Percentiles rank a stretch among this genome's conserved stretches.
Evolutionary conservation across 352 stramenopile genomes (phyloP).

Genomic region (Globisporangium irregulare): DNA sequence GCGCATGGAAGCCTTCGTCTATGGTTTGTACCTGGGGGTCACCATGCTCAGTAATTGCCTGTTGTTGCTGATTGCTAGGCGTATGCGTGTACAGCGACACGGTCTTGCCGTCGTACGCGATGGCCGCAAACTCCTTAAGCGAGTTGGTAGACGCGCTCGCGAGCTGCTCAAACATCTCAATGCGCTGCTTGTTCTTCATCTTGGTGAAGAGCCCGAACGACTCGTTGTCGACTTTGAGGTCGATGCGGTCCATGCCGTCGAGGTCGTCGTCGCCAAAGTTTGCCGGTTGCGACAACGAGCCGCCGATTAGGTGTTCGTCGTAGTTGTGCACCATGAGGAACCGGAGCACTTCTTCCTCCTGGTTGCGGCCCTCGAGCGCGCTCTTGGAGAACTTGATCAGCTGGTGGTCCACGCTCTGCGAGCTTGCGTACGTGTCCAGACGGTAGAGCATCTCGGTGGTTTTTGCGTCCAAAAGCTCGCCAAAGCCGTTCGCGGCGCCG

Average conservation of each 20-base stretch:
- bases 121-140: constrained; percentile 52
- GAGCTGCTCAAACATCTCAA: constrained; percentile 54
- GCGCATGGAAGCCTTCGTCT: background rate
- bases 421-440: constrained; percentile 62
- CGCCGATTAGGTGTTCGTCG: constrained; percentile 60
- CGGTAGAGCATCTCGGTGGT: constrained; percentile 47
- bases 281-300: constrained; percentile 23
- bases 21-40: background rate
- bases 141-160: constrained; percentile 20
- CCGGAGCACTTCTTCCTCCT: constrained; percentile 45
- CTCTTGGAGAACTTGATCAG: constrained; percentile 48
- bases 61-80: constrained; percentile 16
- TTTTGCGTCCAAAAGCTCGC: constrained; percentile 36
- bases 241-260: constrained; percentile 43
- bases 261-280: constrained; percentile 51
- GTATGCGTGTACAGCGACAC: constrained; percentile 62
- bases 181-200: constrained; percentile 45
- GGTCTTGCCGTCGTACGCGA: constrained; percentile 46
- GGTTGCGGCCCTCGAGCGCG: constrained; percentile 26
- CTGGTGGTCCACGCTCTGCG: constrained; percentile 46
- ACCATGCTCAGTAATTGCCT: background rate
- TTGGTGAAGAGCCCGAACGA: constrained; percentile 32
- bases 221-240: constrained; percentile 51
- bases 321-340: constrained; percentile 83
- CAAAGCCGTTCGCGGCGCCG: constrained; percentile 25